These are phyloP conservation scores for Sisymbrium altissimum DNA, from an alignment of 345 rosid genomes.

Conservation along the genomic window DNA sequence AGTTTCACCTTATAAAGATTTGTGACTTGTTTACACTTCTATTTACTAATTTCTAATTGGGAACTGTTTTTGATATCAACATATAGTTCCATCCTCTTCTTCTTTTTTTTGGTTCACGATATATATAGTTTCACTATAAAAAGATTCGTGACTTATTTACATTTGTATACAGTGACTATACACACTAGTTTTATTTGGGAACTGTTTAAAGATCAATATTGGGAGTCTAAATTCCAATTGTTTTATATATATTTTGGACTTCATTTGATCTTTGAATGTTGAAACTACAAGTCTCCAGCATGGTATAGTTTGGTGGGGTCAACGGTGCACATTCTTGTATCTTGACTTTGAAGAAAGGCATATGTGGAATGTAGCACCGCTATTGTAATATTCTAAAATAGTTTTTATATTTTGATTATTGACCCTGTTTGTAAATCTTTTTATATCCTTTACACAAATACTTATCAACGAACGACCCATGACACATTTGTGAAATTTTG, in stretches of 20 bases:
- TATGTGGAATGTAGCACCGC: conserved; percentile 15
- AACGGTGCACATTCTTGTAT: conserved; percentile 23
- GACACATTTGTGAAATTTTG: not conserved
- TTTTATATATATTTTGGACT: not conserved
- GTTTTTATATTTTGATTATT: not conserved
- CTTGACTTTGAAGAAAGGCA: conserved; percentile 34
- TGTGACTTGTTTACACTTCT: not conserved
- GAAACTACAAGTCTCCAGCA: conserved; percentile 4
- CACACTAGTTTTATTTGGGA: not conserved
- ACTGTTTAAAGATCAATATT: not conserved
- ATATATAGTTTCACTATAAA: not conserved
- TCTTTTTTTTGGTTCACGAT: not conserved
- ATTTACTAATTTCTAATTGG: not conserved
- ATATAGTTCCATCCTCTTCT: not conserved
- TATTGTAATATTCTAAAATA: not conserved
- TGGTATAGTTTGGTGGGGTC: conserved; percentile 24
- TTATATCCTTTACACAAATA: not conserved
- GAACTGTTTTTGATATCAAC: not conserved
- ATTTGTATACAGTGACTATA: not conserved
- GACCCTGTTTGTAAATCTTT: not conserved
- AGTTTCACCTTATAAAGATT: not conserved
- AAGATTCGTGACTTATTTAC: not conserved
- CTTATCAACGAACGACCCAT: not conserved
- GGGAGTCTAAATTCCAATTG: not conserved
- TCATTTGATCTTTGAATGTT: conserved; percentile 10